Percentiles rank a stretch among this genome's conserved stretches.
Evolutionary conservation across 2,329 filamentous ascomycete genomes (phyloP).

Genomic region (Ceratocystis variospora): DNA sequence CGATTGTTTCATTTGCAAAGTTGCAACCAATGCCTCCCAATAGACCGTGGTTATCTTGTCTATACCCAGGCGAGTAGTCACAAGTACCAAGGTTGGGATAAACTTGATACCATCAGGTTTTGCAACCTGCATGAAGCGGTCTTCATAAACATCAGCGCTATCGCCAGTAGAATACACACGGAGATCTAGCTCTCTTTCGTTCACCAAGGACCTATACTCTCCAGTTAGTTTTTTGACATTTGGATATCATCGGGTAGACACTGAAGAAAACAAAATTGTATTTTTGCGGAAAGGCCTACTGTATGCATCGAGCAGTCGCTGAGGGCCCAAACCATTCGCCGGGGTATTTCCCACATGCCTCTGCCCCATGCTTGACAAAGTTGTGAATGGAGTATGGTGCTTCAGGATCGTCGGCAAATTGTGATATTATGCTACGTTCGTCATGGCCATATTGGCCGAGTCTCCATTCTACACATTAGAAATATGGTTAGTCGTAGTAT

Average conservation of each 20-base stretch:
- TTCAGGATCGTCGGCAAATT: constrained; percentile 75
- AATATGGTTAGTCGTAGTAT: not conserved
- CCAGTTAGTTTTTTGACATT: not conserved
- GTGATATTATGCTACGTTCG: constrained; percentile 57
- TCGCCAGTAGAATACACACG: constrained; percentile 83
- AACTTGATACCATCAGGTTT: constrained; percentile 52
- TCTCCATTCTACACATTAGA: constrained; percentile 51
- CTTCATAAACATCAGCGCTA: constrained; percentile 83
- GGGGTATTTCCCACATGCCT: constrained; percentile 81
- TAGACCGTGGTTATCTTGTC: constrained; percentile 91
- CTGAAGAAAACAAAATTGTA: no score
- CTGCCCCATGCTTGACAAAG: constrained; percentile 79
- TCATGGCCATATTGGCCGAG: constrained; percentile 42
- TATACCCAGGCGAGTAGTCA: constrained; percentile 80
- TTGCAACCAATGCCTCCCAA: constrained; percentile 78
- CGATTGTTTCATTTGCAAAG: constrained; percentile 80
- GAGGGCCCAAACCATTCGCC: constrained; percentile 99
- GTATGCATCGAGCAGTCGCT: constrained; percentile 83
- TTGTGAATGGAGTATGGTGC: constrained; percentile 91
- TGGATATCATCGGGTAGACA: no score
- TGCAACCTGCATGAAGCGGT: constrained; percentile 68
- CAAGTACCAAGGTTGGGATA: constrained; percentile 72
- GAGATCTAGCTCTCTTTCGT: constrained; percentile 49
- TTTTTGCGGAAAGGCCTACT: constrained; percentile 41
- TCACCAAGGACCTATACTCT: constrained; percentile 54